These are phyloP conservation scores for Dalbergia cochinchinensis DNA, from an alignment of 306 rosid species.

Conservation along the genomic window DNA sequence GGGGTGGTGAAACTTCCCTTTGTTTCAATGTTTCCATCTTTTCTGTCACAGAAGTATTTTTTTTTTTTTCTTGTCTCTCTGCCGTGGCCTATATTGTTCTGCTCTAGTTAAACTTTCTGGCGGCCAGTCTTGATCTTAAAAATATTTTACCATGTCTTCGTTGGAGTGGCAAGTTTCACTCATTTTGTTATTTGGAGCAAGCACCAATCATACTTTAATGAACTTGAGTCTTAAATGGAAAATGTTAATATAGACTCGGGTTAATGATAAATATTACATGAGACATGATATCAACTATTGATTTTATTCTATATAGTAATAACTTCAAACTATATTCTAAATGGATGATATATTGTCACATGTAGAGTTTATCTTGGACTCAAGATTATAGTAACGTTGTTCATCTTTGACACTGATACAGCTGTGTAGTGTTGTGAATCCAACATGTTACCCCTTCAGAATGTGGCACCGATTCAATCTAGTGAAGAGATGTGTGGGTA, in stretches of 20 bases:
- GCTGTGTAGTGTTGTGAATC: too few species aligned
- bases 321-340: too few species aligned
- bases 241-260: too few species aligned
- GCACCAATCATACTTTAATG: neutral
- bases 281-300: too few species aligned
- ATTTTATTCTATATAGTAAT: too few species aligned
- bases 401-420: too few species aligned
- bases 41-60: slow-evolving; percentile 54
- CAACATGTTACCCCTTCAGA: neutral
- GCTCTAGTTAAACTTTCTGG: slow-evolving; percentile 67
- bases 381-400: too few species aligned
- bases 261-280: too few species aligned
- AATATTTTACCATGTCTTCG: slow-evolving; percentile 42
- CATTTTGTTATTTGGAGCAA: slow-evolving; percentile 30
- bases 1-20: slow-evolving; percentile 68
- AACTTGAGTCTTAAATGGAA: neutral
- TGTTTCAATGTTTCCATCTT: slow-evolving; percentile 63
- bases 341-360: too few species aligned
- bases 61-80: slow-evolving; percentile 17
- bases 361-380: too few species aligned
- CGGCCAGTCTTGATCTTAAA: slow-evolving; percentile 57
- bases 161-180: slow-evolving; percentile 41
- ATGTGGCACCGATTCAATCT: neutral
- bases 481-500: slow-evolving; percentile 6
- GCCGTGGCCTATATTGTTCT: slow-evolving; percentile 52